Evolutionary conservation across 345 rosid genomes (phyloP).

Genomic region (Bruguiera sexangula): DNA sequence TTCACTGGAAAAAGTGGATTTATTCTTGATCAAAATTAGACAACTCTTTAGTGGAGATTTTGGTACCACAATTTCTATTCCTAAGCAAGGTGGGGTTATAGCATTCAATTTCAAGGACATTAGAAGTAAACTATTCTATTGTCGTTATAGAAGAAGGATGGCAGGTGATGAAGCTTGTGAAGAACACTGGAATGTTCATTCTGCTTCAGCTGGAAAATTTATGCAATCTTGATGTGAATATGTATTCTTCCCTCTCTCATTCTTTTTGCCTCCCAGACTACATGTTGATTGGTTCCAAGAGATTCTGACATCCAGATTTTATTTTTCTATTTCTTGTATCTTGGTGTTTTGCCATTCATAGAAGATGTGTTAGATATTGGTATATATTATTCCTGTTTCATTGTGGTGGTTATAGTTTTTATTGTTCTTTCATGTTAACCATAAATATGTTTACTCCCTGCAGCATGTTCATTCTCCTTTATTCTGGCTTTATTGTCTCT

Average conservation of each 20-base stretch:
- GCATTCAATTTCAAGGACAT: constrained; percentile 13
- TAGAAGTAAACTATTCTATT: constrained; percentile 13
- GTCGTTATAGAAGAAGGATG: constrained; percentile 18
- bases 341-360: constrained; percentile 55
- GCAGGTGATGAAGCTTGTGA: constrained; percentile 50
- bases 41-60: constrained; percentile 55
- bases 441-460: constrained; percentile 26
- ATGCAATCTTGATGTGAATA: constrained; percentile 4
- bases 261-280: constrained; percentile 34
- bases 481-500: constrained; percentile 61
- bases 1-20: constrained; percentile 23
- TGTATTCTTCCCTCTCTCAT: too few species aligned
- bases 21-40: constrained; percentile 40
- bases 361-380: constrained; percentile 59
- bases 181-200: constrained; percentile 53
- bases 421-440: not conserved
- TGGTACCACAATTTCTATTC: constrained; percentile 45
- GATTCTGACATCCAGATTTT: constrained; percentile 35
- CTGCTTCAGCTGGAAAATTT: constrained; percentile 46
- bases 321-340: constrained; percentile 23
- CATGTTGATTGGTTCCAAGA: constrained; percentile 29
- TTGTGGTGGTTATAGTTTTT: not conserved
- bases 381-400: constrained; percentile 23
- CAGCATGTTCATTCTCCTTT: constrained; percentile 79
- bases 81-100: constrained; percentile 48